These are phyloP conservation scores for Avena sativa DNA, from an alignment of 176 grass and related monocot species.

Conservation along the genomic window DNA sequence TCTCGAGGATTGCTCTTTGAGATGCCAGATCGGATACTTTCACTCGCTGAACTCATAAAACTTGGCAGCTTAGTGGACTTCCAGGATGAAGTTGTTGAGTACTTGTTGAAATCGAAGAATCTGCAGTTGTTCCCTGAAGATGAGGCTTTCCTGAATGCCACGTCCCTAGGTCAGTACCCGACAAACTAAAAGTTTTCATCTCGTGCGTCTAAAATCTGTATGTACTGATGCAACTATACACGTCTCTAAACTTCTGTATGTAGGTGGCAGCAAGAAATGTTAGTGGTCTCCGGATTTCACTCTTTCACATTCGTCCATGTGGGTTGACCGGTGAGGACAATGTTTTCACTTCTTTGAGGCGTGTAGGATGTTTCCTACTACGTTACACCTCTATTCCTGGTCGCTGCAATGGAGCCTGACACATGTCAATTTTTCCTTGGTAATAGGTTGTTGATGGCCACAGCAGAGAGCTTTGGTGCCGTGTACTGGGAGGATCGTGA, in stretches of 20 bases:
- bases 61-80: constrained; percentile 63
- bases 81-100: constrained; percentile 51
- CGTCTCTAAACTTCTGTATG: neutral
- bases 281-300: neutral
- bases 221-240: neutral
- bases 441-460: constrained; percentile 15
- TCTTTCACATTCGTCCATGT: neutral
- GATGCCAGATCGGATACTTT: constrained; percentile 43
- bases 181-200: neutral
- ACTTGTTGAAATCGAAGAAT: constrained; percentile 68
- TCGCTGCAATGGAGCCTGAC: neutral
- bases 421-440: neutral
- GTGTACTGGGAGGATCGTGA: neutral
- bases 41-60: constrained; percentile 59
- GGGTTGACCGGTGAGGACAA: neutral
- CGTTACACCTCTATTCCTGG: neutral
- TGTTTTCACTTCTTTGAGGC: neutral
- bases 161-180: neutral
- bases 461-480: neutral
- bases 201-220: neutral
- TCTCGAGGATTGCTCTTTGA: constrained; percentile 73
- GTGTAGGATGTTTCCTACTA: neutral
- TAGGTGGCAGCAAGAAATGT: constrained; percentile 1
- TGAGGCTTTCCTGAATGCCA: constrained; percentile 51
- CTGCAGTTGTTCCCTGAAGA: constrained; percentile 75